Base-by-base conservation (phyloP, 2,329 filamentous ascomycete species). In the Microsporum ferrugineum region DNA sequence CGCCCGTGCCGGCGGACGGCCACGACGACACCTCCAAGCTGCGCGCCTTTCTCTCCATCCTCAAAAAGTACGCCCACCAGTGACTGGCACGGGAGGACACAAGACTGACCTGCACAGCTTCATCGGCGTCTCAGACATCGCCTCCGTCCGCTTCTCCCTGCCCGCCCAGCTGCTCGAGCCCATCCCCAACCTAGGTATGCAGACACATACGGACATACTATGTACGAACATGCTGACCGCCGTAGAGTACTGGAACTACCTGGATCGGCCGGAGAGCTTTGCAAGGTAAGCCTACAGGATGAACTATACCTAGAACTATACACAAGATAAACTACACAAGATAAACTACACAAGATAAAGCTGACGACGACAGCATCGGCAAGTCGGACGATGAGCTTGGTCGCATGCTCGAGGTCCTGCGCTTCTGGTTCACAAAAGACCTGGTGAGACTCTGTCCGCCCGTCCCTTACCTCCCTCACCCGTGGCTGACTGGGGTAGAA, bases 401-500 rank as follows among this genome's bases (percentile, higher is more conserved):
- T 68, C 90, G 94, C 67, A 96, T 96, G 89, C 83, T 99, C 58
- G 91, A 92, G 70, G 90, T 95, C 34, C 77, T 97, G 68, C 86
- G 91, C 63, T 99, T 97, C 76, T 99, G 94, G 94, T 95, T 97
- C 70, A 97, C 94, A 65, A 99, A 99, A 75, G 94, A 99, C 74
- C 75, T 99, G 75, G 82, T 84, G 77, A 66, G 72, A 55, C 27
- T 62, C 10, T 43, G 31, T 12, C 12, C 49, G 12, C 17, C 17
- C 17, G 17, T 17, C 17, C 17, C 17, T 17, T 17, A 17, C 17
- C 17, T 17, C 17, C 17, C 17, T 17, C 17, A 17, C 17, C 17
- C 17, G 61, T 14, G 41, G 36, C 59, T 62, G 66, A 67, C 66
- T 70, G 69, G 55, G 51, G 31, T 69, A 85, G 82, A 99, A 99